Percentiles rank a stretch among this genome's conserved stretches.
These are phyloP conservation scores for Penicillium diatomitis DNA, from an alignment of 495 filamentous ascomycete genomes.

Conservation along the genomic window DNA sequence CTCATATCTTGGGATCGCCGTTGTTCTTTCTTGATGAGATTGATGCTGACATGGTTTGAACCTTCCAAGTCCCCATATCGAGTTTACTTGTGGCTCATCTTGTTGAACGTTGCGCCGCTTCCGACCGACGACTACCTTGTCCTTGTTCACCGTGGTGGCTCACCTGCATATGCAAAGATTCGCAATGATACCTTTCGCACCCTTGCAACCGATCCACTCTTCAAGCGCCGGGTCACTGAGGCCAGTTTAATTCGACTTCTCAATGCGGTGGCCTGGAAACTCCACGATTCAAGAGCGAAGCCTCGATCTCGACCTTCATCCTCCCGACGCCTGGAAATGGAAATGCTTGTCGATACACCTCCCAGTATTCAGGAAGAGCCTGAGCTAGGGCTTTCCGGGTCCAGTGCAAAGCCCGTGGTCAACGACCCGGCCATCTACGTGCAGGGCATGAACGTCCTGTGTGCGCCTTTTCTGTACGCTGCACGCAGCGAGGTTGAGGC, in stretches of 20 bases:
- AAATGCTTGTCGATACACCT: slow-evolving; percentile 32
- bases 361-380: slow-evolving; percentile 39
- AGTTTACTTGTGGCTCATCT: slow-evolving; percentile 91
- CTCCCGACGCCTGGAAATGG: slow-evolving; percentile 29
- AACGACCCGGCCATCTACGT: slow-evolving; percentile 77
- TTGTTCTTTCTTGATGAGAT: too few species aligned
- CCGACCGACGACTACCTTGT: slow-evolving; percentile 79
- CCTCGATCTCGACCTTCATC: slow-evolving; percentile 30
- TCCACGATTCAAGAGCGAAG: slow-evolving; percentile 64
- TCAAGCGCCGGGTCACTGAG: slow-evolving; percentile 89
- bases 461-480: slow-evolving; percentile 91
- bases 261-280: slow-evolving; percentile 92
- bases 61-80: slow-evolving; percentile 68
- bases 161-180: slow-evolving; percentile 92
- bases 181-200: slow-evolving; percentile 97
- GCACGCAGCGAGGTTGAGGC: slow-evolving; percentile 92
- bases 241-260: slow-evolving; percentile 89
- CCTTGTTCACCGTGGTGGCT: slow-evolving; percentile 86
- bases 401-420: slow-evolving; percentile 14
- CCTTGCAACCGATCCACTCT: slow-evolving; percentile 87
- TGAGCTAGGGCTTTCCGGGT: slow-evolving; percentile 3
- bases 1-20: not conserved
- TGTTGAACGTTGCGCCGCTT: slow-evolving; percentile 77
- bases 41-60: not conserved
- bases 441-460: slow-evolving; percentile 99